A percentile compares a stretch with the other conserved stretches of the same genome.
Conservation (phyloP, 352 stramenopile genomes). For the Pythium monospermum region DNA sequence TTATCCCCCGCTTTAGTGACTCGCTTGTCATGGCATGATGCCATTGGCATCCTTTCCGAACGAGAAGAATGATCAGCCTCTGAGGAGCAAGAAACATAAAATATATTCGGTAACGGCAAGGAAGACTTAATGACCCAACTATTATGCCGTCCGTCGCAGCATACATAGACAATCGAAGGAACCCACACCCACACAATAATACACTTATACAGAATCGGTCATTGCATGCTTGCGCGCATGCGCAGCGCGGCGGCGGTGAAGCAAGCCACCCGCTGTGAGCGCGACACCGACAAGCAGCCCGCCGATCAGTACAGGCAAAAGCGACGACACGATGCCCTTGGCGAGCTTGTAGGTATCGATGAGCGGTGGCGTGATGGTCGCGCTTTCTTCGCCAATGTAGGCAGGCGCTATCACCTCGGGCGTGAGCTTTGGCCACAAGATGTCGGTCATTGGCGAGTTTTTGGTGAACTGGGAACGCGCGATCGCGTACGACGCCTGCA, state of each 20-base stretch:
- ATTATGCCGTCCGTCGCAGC: too few relatives aligned
- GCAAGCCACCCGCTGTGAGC: constrained; percentile 28
- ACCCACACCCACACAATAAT: background rate
- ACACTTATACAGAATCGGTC: constrained; percentile 1
- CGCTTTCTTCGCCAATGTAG: constrained; percentile 52
- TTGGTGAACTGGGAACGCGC: constrained; percentile 24
- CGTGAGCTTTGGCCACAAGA: constrained; percentile 40
- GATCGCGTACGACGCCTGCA: constrained; percentile 46
- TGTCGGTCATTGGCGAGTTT: constrained; percentile 45
- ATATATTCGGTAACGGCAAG: too few relatives aligned
- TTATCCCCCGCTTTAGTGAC: too few relatives aligned
- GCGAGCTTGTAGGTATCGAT: constrained; percentile 45
- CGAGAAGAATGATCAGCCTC: too few relatives aligned
- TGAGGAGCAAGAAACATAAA: too few relatives aligned
- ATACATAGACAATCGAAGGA: too few relatives aligned
- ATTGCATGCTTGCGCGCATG: background rate
- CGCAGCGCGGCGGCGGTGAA: constrained; percentile 31
- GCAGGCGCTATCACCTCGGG: constrained; percentile 47
- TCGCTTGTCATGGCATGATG: too few relatives aligned
- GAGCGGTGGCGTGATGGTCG: constrained; percentile 32
- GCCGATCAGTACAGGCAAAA: constrained; percentile 52
- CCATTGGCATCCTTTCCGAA: too few relatives aligned
- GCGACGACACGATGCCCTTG: constrained; percentile 31
- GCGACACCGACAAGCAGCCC: constrained; percentile 34
- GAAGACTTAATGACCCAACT: too few relatives aligned